These are phyloP conservation scores for Penicillium sp. DNA, from an alignment of 2,329 filamentous ascomycete species.

Conservation along the genomic window DNA sequence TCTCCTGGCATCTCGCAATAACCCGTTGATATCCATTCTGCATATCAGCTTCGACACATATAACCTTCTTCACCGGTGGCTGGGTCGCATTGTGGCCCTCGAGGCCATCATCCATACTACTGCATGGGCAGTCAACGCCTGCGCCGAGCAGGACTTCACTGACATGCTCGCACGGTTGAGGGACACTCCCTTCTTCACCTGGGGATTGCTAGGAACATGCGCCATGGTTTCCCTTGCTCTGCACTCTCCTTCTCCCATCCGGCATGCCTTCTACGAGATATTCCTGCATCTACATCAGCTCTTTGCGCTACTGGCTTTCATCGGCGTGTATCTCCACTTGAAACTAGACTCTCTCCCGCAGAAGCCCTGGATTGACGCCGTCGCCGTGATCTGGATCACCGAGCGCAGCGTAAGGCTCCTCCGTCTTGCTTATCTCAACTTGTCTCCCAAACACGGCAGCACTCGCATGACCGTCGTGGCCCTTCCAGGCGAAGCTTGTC, in stretches of 20 bases:
- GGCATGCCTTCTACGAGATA: conserved; percentile 96
- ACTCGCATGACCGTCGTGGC: conserved; percentile 60
- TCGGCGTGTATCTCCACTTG: conserved; percentile 49
- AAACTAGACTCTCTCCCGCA: conserved; percentile 44
- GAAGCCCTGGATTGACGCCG: conserved; percentile 38
- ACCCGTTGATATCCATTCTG: conserved; percentile 79
- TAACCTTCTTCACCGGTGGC: conserved; percentile 85
- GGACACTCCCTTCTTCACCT: conserved; percentile 44
- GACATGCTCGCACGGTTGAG: conserved; percentile 36
- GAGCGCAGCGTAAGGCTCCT: conserved; percentile 50
- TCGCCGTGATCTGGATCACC: conserved; percentile 41
- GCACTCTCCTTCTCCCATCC: conserved; percentile 64
- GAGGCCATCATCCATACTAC: conserved; percentile 70
- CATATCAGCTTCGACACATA: conserved; percentile 95
- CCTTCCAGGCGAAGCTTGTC: conserved; percentile 60
- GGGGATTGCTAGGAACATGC: conserved; percentile 47
- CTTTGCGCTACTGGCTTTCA: conserved; percentile 43
- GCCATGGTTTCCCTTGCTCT: conserved; percentile 42
- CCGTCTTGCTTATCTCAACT: conserved; percentile 56
- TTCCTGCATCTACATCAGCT: conserved; percentile 61
- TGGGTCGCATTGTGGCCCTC: conserved; percentile 72
- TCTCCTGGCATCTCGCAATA: conserved; percentile 88
- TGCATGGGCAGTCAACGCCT: conserved; percentile 75
- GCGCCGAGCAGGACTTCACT: conserved; percentile 31
- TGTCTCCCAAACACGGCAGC: conserved; percentile 49